Evolutionary conservation across 805 yeast species (phyloP).

Genomic region (Nakazawaea ernobii): DNA sequence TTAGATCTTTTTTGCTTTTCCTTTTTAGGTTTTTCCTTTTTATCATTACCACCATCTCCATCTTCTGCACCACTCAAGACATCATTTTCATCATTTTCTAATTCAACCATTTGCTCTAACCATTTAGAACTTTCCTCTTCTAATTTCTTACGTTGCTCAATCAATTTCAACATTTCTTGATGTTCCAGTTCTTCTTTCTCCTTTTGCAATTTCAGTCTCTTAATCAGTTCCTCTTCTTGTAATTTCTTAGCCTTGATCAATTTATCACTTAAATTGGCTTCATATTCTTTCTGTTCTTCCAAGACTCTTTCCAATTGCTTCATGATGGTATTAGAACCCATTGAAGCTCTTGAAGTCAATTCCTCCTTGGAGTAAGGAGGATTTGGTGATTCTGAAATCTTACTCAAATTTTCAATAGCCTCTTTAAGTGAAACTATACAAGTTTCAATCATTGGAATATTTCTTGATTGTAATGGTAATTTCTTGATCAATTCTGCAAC

Average conservation of each 20-base stretch:
- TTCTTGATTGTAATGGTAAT: slow-evolving; percentile 52
- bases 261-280: slow-evolving; percentile 48
- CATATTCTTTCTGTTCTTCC: slow-evolving; percentile 68
- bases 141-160: slow-evolving; percentile 46
- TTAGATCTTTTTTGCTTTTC: slow-evolving; percentile 23
- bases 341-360: slow-evolving; percentile 76
- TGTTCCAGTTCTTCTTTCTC: slow-evolving; percentile 41
- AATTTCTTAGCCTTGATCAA: slow-evolving; percentile 68
- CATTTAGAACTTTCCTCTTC: slow-evolving; percentile 55
- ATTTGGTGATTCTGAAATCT: slow-evolving; percentile 49
- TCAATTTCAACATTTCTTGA: slow-evolving; percentile 41
- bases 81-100: slow-evolving; percentile 28
- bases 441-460: slow-evolving; percentile 51
- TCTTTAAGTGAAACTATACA: slow-evolving; percentile 52
- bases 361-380: slow-evolving; percentile 81
- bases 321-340: slow-evolving; percentile 73
- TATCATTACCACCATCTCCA: slow-evolving; percentile 25
- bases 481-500: slow-evolving; percentile 78
- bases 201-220: slow-evolving; percentile 31
- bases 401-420: slow-evolving; percentile 56
- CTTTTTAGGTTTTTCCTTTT: slow-evolving; percentile 14
- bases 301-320: slow-evolving; percentile 66
- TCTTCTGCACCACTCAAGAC: slow-evolving; percentile 27
- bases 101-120: slow-evolving; percentile 35
- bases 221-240: slow-evolving; percentile 50